Conservation (phyloP, 129 eudicot species). For the Dittrichia graveolens region DNA sequence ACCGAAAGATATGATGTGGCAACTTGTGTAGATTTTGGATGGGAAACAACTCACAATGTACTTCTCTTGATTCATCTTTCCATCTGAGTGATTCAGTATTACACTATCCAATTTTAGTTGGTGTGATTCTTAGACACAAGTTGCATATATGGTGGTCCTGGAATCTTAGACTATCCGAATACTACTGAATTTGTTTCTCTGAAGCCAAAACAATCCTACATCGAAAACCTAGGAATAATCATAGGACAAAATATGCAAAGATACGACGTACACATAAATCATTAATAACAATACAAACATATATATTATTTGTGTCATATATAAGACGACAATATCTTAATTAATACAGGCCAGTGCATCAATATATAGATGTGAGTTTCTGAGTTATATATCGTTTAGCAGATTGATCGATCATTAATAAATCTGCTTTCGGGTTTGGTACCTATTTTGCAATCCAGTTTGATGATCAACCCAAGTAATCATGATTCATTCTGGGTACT, state of each 20-base stretch:
- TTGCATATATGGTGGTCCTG: conserved; percentile 44
- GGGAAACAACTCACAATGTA: conserved; percentile 34
- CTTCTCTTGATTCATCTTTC: conserved; percentile 16
- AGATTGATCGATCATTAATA: not conserved
- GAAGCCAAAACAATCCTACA: not conserved
- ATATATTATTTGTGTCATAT: too few species aligned
- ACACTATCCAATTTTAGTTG: conserved; percentile 24
- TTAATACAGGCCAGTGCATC: not conserved
- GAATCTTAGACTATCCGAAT: conserved; percentile 17
- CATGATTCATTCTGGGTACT: conserved; percentile 15
- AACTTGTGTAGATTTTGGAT: conserved; percentile 27
- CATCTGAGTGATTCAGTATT: conserved; percentile 24
- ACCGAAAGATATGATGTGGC: conserved; percentile 21
- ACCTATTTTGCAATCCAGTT: conserved; percentile 16
- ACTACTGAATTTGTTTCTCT: not conserved
- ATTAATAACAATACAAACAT: too few species aligned
- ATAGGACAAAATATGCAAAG: not conserved
- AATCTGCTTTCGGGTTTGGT: too few species aligned
- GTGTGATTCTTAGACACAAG: conserved; percentile 30
- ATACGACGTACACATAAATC: too few species aligned
- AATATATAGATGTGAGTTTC: not conserved
- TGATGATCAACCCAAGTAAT: conserved; percentile 14
- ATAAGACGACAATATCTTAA: too few species aligned
- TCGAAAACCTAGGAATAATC: not conserved
- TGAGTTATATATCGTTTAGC: conserved; percentile 3